These are phyloP conservation scores for Citrullus mucosospermus DNA, from an alignment of 306 rosid genomes.

Conservation along the genomic window DNA sequence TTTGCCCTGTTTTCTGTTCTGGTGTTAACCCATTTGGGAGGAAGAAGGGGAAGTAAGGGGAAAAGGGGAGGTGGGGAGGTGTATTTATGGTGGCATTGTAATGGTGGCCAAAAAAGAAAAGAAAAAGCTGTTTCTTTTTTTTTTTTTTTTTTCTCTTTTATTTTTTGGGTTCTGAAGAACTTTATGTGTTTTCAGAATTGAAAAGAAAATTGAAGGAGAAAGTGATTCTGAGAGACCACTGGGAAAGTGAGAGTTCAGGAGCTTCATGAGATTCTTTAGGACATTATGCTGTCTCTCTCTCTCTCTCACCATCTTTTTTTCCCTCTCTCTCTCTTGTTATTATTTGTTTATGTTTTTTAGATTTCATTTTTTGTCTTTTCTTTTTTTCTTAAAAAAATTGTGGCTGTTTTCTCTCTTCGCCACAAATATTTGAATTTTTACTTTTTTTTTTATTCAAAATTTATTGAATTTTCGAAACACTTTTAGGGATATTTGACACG, in stretches of 20 bases:
- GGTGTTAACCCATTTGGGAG: not conserved
- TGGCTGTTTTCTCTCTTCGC: too few relatives aligned
- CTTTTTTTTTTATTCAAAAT: too few relatives aligned
- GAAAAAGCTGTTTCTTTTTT: not conserved
- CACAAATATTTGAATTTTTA: too few relatives aligned
- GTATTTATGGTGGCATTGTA: slow-evolving; percentile 1
- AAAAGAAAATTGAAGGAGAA: not conserved
- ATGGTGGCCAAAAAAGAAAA: not conserved
- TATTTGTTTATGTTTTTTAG: too few relatives aligned
- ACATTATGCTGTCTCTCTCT: not conserved
- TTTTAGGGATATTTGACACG: too few relatives aligned
- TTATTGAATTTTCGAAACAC: too few relatives aligned
- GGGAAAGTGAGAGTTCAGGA: slow-evolving; percentile 6
- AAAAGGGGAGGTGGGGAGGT: not conserved
- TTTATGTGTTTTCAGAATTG: not conserved
- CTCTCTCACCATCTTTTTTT: not conserved
- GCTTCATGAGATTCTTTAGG: slow-evolving; percentile 4
- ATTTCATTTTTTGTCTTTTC: too few relatives aligned
- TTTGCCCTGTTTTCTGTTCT: not conserved
- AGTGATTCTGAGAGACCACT: not conserved
- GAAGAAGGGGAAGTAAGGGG: not conserved
- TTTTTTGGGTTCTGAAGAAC: not conserved
- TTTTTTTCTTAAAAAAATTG: too few relatives aligned
- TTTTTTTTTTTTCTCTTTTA: not conserved
- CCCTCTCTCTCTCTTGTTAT: not conserved